Conservation (phyloP, 306 rosid genomes). For the Betula pendula region DNA sequence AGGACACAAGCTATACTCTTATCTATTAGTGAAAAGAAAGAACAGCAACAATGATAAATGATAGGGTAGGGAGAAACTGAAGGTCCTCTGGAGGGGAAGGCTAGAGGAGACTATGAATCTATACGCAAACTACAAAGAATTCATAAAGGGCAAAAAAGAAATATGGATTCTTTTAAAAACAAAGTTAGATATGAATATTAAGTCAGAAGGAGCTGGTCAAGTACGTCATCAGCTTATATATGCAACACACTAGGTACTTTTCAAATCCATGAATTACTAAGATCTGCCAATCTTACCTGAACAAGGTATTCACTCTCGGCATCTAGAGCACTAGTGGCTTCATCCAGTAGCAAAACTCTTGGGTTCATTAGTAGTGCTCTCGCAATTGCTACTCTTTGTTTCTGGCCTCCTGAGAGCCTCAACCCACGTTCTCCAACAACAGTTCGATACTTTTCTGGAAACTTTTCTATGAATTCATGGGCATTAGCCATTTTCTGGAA, state of each 20-base stretch:
- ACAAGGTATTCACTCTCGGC: conserved; percentile 79
- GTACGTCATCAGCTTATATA: neutral
- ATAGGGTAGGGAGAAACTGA: neutral
- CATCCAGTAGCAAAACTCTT: conserved; percentile 60
- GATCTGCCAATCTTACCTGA: conserved; percentile 38
- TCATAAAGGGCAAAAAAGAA: too few relatives aligned
- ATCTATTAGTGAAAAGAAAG: neutral
- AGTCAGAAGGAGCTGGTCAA: neutral
- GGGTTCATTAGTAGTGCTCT: conserved; percentile 74
- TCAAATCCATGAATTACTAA: neutral
- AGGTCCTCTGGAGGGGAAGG: neutral
- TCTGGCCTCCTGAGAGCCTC: conserved; percentile 81
- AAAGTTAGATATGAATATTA: neutral
- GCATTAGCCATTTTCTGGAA: conserved; percentile 79
- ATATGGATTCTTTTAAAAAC: neutral
- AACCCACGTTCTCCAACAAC: conserved; percentile 67
- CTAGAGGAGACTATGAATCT: neutral
- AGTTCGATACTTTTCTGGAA: conserved; percentile 66
- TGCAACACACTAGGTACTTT: neutral
- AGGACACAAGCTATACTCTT: too few relatives aligned
- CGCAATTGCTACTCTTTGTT: conserved; percentile 74
- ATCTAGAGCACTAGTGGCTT: conserved; percentile 81
- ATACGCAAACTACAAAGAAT: neutral
- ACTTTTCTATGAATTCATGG: conserved; percentile 57
- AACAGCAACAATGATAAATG: neutral